Conservation (phyloP, 495 filamentous ascomycete species). For the Pyrenopolyporus hunteri region DNA sequence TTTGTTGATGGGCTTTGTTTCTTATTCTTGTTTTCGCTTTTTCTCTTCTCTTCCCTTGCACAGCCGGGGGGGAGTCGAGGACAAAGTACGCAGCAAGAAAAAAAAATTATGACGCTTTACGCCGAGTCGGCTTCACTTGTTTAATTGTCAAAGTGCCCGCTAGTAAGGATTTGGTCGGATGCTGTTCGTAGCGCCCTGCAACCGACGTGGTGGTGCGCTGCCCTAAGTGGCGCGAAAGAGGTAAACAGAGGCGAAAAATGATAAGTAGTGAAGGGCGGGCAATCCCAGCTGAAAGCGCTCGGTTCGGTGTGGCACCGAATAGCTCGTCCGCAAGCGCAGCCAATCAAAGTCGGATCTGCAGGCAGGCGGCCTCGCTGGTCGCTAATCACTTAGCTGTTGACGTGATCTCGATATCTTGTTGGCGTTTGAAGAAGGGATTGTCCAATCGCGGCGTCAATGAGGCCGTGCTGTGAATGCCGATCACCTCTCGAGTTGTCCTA, state of each 20-base stretch:
- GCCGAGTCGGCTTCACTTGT: constrained; percentile 19
- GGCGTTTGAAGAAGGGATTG: constrained; percentile 40
- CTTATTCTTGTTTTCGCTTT: neutral
- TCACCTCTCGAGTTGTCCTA: constrained; percentile 2
- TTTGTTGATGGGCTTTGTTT: neutral
- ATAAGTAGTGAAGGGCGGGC: constrained; percentile 12
- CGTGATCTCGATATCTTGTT: constrained; percentile 40
- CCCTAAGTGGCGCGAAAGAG: constrained; percentile 18
- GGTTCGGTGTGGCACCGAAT: constrained; percentile 34
- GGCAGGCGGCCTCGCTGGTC: constrained; percentile 35
- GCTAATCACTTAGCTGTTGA: constrained; percentile 37
- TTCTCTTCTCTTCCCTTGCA: neutral
- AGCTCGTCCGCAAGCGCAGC: constrained; percentile 20
- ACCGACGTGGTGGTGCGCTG: neutral
- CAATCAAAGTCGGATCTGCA: constrained; percentile 19
- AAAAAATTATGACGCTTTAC: neutral
- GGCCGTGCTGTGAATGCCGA: constrained; percentile 4
- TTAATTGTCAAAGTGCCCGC: constrained; percentile 8
- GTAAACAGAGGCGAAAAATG: constrained; percentile 27
- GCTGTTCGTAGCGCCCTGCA: constrained; percentile 15
- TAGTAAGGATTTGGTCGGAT: constrained; percentile 14
- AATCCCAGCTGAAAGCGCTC: constrained; percentile 36
- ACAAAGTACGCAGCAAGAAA: constrained; percentile 17
- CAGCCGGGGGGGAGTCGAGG: neutral
- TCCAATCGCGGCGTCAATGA: constrained; percentile 31